These are phyloP conservation scores for Cadophora sp. DNA, from an alignment of 2,329 filamentous ascomycete genomes.

Conservation along the genomic window DNA sequence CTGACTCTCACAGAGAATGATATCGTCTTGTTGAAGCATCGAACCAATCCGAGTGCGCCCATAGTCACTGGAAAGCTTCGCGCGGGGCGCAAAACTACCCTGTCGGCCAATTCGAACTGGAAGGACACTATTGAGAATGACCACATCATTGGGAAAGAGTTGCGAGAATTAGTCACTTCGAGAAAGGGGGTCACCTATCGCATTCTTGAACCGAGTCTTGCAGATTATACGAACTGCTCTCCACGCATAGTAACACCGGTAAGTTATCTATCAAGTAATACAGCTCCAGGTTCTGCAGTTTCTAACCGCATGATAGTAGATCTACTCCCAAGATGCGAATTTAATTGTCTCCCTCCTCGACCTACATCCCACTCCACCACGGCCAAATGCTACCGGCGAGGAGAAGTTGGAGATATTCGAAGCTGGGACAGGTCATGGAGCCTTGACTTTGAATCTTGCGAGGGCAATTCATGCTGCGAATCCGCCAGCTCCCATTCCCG, in stretches of 20 bases:
- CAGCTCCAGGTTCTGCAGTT: background rate
- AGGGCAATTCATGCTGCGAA: conserved; percentile 80
- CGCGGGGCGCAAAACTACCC: conserved; percentile 46
- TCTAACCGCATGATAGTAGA: conserved; percentile 51
- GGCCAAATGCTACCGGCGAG: conserved; percentile 58
- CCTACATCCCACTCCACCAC: conserved; percentile 72
- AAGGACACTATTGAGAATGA: conserved; percentile 49
- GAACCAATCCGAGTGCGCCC: conserved; percentile 25
- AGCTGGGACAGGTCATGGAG: conserved; percentile 85
- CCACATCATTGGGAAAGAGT: conserved; percentile 42
- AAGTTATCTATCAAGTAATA: conserved; percentile 41
- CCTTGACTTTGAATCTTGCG: conserved; percentile 76
- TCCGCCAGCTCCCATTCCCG: conserved; percentile 54
- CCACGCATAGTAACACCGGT: conserved; percentile 78
- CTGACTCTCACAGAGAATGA: conserved; percentile 41
- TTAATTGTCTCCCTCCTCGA: conserved; percentile 80
- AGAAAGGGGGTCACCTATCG: conserved; percentile 38
- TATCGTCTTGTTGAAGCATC: conserved; percentile 41
- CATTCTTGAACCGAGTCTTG: conserved; percentile 70
- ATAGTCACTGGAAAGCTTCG: conserved; percentile 52
- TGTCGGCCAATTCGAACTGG: conserved; percentile 2
- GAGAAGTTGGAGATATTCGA: conserved; percentile 76
- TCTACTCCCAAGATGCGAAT: conserved; percentile 78
- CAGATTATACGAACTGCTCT: conserved; percentile 74
- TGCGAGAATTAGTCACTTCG: conserved; percentile 33